Evolutionary conservation across 805 yeast species (phyloP).

Genomic region (Pichia thaimueangensis): DNA sequence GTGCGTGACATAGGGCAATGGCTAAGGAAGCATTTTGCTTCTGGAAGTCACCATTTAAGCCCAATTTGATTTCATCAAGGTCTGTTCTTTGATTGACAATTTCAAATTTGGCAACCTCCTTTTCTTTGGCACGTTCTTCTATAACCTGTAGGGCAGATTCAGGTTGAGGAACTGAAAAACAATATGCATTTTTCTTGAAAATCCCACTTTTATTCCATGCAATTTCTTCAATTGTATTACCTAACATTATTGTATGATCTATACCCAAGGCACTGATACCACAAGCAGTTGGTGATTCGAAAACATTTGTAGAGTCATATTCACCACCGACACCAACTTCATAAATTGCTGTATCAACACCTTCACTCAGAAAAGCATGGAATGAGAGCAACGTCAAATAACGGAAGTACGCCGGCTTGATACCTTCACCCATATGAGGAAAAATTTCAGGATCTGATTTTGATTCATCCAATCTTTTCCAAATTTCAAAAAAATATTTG

Average conservation of each 20-base stretch:
- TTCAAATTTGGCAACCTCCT: constrained; percentile 39
- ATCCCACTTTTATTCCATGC: constrained; percentile 98
- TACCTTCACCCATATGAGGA: constrained; percentile 67
- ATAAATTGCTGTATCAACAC: constrained; percentile 88
- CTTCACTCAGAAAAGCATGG: constrained; percentile 82
- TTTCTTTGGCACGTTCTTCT: constrained; percentile 62
- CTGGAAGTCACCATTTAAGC: constrained; percentile 84
- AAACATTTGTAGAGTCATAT: constrained; percentile 90
- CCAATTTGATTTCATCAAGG: constrained; percentile 43
- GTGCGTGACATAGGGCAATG: constrained; percentile 56
- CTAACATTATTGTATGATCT: constrained; percentile 84
- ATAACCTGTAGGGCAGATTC: constrained; percentile 51
- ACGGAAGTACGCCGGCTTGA: constrained; percentile 90
- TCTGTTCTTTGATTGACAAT: constrained; percentile 45
- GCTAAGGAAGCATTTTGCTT: constrained; percentile 84
- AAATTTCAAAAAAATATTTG: constrained; percentile 86
- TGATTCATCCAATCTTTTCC: constrained; percentile 64
- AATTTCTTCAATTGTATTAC: constrained; percentile 79
- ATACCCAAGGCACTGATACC: constrained; percentile 86
- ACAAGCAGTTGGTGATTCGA: constrained; percentile 71
- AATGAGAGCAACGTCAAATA: constrained; percentile 84
- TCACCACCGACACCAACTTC: constrained; percentile 99
- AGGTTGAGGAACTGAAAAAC: constrained; percentile 56
- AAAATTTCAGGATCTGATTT: constrained; percentile 48
- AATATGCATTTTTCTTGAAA: constrained; percentile 61